phyloP scores from a whole-genome alignment of 1,139 yeast genomes.

The Geotrichum fermentans region DNA sequence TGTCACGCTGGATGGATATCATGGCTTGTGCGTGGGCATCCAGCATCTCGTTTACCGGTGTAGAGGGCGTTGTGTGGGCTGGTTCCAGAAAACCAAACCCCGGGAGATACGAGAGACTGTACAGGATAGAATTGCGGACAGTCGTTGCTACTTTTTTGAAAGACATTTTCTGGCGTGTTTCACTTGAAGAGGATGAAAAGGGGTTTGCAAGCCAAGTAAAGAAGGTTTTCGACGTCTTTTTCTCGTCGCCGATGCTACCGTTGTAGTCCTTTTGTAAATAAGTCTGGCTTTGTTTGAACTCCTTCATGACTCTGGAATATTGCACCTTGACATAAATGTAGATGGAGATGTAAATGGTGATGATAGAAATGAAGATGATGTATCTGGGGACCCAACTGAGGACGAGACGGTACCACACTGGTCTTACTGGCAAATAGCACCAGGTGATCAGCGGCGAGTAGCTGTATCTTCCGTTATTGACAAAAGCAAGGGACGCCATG shows the following conservation, averaged over 20 bases:
- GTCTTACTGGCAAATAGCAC: constrained; percentile 74
- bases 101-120: constrained; percentile 28
- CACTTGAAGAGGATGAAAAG: not conserved
- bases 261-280: constrained; percentile 20
- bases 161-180: constrained; percentile 3
- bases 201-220: constrained; percentile 4
- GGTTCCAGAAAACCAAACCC: constrained; percentile 30
- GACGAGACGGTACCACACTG: constrained; percentile 69
- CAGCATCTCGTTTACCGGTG: not conserved
- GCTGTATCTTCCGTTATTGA: constrained; percentile 37
- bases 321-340: constrained; percentile 61
- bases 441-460: constrained; percentile 53
- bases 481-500: constrained; percentile 71
- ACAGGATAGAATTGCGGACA: constrained; percentile 15
- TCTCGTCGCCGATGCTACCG: not conserved
- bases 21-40: constrained; percentile 19
- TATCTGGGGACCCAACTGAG: constrained; percentile 83
- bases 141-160: constrained; percentile 1
- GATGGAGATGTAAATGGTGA: constrained; percentile 63
- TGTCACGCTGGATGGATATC: constrained; percentile 50
- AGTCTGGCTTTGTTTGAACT: constrained; percentile 30
- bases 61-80: constrained; percentile 1
- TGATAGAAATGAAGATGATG: constrained; percentile 56
- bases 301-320: constrained; percentile 31
- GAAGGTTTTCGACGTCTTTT: not conserved